Percentiles rank a stretch among this genome's conserved stretches.
Conservation (phyloP, 805 yeast genomes). For the Barnettozyma vustinii region DNA sequence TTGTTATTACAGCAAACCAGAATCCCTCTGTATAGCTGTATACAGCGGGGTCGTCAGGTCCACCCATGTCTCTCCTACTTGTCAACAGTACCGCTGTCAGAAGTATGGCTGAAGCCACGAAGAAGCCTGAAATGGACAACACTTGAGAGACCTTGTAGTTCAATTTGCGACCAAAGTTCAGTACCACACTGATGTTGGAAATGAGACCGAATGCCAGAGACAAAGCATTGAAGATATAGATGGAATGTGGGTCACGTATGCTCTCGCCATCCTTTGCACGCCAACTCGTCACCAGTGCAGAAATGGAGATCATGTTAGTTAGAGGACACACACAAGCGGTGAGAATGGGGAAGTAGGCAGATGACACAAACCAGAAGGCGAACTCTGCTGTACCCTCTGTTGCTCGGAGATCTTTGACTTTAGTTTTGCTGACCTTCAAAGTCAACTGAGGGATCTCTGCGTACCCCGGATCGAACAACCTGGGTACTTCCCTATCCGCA, state of each 20-base stretch:
- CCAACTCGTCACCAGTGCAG: constrained; percentile 72
- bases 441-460: constrained; percentile 16
- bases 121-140: constrained; percentile 61
- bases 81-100: constrained; percentile 42
- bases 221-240: constrained; percentile 53
- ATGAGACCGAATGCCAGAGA: constrained; percentile 59
- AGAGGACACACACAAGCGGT: constrained; percentile 79
- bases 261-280: constrained; percentile 27
- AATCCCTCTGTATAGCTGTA: constrained; percentile 53
- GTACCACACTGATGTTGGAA: constrained; percentile 63
- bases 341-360: constrained; percentile 67
- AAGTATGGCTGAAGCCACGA: constrained; percentile 50
- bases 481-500: neutral
- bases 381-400: constrained; percentile 15
- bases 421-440: constrained; percentile 12
- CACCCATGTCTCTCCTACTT: constrained; percentile 26
- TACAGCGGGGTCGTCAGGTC: constrained; percentile 7
- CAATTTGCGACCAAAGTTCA: constrained; percentile 60
- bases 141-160: constrained; percentile 57
- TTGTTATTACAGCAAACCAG: constrained; percentile 72
- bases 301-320: constrained; percentile 66
- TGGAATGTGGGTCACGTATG: constrained; percentile 34
- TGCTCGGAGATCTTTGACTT: constrained; percentile 13
- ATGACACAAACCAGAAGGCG: constrained; percentile 54
- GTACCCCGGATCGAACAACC: neutral